These are phyloP conservation scores for Phytophthora pseudosyringae DNA, from an alignment of 352 stramenopile species.

Conservation along the genomic window DNA sequence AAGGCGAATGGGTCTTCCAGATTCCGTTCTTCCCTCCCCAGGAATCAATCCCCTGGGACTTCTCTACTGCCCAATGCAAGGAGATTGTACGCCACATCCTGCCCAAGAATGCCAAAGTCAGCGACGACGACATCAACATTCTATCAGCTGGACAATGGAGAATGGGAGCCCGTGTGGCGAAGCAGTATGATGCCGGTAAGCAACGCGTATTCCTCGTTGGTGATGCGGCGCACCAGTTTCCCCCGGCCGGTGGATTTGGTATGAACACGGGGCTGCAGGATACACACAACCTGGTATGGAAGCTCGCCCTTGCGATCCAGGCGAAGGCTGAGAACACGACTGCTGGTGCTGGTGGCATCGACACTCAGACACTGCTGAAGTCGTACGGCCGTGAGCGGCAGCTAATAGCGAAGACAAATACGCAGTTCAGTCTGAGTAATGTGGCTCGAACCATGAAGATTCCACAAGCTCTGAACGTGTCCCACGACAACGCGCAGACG, in stretches of 20 bases:
- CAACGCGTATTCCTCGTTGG: slow-evolving; percentile 88
- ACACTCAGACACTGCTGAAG: slow-evolving; percentile 50
- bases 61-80: slow-evolving; percentile 63
- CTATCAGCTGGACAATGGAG: slow-evolving; percentile 91
- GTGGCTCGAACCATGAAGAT: slow-evolving; percentile 89
- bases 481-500: slow-evolving; percentile 76
- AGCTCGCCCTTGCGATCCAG: slow-evolving; percentile 79
- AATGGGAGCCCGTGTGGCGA: slow-evolving; percentile 93
- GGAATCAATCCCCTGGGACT: slow-evolving; percentile 71
- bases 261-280: slow-evolving; percentile 95
- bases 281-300: slow-evolving; percentile 93
- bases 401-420: slow-evolving; percentile 76
- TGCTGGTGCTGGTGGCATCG: slow-evolving; percentile 3
- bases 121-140: slow-evolving; percentile 71
- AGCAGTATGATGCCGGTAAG: slow-evolving; percentile 75
- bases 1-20: slow-evolving; percentile 93
- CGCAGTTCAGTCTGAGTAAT: slow-evolving; percentile 85
- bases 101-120: slow-evolving; percentile 22
- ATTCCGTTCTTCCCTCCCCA: slow-evolving; percentile 93
- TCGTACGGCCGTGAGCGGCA: slow-evolving; percentile 88
- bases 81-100: slow-evolving; percentile 60
- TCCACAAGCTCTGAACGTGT: slow-evolving; percentile 79
- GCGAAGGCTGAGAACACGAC: slow-evolving; percentile 1
- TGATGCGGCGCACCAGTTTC: slow-evolving; percentile 93
- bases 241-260: slow-evolving; percentile 91